Conservation (phyloP, 1,284 basidiomycete genomes). For the Puccinia polysora region DNA sequence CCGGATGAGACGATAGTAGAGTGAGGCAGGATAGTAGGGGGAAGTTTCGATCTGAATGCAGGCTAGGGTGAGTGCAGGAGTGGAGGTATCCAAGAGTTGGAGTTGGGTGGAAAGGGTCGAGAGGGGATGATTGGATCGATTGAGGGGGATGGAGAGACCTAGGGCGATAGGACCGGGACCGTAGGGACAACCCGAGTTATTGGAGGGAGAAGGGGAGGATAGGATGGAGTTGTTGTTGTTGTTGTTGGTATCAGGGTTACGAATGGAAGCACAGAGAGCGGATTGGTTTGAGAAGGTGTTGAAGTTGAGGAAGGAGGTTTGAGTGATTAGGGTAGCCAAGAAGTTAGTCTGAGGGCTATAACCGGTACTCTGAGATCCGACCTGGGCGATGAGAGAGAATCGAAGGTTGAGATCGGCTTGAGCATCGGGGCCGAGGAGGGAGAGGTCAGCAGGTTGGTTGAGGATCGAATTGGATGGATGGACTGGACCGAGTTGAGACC, state of each 20-base stretch:
- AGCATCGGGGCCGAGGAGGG: no score
- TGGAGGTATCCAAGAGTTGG: conserved; percentile 39
- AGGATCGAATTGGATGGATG: not conserved
- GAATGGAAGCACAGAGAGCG: conserved; percentile 28
- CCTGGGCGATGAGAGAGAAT: not conserved
- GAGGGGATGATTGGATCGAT: not conserved
- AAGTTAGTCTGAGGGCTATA: conserved; percentile 37
- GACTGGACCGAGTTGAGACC: conserved; percentile 11
- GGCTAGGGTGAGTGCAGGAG: conserved; percentile 33
- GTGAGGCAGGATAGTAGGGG: conserved; percentile 4
- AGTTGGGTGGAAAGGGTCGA: conserved; percentile 18
- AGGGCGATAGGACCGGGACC: conserved; percentile 35
- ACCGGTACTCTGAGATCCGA: not conserved
- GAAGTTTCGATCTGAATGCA: conserved; percentile 33
- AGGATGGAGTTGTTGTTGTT: not conserved
- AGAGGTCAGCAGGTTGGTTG: not conserved
- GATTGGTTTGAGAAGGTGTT: conserved; percentile 37
- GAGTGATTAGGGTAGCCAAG: conserved; percentile 26
- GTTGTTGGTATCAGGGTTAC: conserved; percentile 1
- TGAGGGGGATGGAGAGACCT: conserved; percentile 19
- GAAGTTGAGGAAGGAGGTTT: conserved; percentile 31
- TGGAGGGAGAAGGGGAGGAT: not conserved
- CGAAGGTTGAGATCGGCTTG: not conserved
- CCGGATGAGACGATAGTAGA: conserved; percentile 15
- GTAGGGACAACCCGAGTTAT: conserved; percentile 34